Evolutionary conservation across 169 alveolate genomes (phyloP).

Genomic region (Perkinsus marinus): DNA sequence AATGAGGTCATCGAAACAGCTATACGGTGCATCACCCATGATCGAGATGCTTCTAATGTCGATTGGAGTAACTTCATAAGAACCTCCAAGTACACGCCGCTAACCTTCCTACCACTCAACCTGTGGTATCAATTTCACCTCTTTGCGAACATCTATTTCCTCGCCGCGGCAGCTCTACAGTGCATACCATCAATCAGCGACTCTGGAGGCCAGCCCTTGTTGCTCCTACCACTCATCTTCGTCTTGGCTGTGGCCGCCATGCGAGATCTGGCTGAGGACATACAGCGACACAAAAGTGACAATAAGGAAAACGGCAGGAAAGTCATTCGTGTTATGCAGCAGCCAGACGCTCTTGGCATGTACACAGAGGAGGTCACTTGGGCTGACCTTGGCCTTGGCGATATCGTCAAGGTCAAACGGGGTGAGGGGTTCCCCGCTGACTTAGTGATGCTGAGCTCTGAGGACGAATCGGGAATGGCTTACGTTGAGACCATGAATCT

Average conservation of each 20-base stretch:
- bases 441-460: conserved; percentile 65
- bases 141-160: conserved; percentile 27
- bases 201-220: conserved; percentile 74
- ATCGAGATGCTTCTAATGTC: not conserved
- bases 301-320: conserved; percentile 65
- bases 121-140: conserved; percentile 17
- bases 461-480: conserved; percentile 73
- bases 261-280: conserved; percentile 80
- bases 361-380: conserved; percentile 43
- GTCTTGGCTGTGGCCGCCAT: conserved; percentile 77
- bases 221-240: conserved; percentile 71
- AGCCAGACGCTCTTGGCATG: not conserved
- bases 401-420: conserved; percentile 60
- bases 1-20: not conserved
- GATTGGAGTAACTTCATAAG: conserved; percentile 20
- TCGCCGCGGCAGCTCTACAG: conserved; percentile 28
- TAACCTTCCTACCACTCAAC: conserved; percentile 25
- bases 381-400: conserved; percentile 77
- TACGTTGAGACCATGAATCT: conserved; percentile 62
- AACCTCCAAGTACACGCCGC: conserved; percentile 26
- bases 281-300: conserved; percentile 72
- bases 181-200: conserved; percentile 35
- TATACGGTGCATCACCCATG: not conserved
- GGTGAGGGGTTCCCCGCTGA: conserved; percentile 85
- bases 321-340: conserved; percentile 17